Base-by-base conservation (phyloP, 116 monocot species). In the Zostera marina region DNA sequence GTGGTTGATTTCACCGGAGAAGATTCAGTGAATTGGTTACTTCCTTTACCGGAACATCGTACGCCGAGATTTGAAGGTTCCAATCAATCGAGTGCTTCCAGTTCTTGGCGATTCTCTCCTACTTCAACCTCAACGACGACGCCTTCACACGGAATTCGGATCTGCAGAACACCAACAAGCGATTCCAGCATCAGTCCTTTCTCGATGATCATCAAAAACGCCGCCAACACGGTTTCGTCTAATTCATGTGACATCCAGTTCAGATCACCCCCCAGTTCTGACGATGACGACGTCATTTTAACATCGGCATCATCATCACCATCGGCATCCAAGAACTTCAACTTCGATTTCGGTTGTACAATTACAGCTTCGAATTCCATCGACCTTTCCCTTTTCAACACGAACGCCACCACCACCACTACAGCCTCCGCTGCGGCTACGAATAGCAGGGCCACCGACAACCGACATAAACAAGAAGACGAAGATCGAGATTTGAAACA, bases 151-250 rank as follows among this genome's bases (percentile, higher is more conserved):
- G 67, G 66, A 51, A 19, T 56, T 49, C 56, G 40, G 7, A 43
- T 76, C 42, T 74, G 68, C 43, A 75, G 60, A 66, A 89, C 85
- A 54, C 82, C 89, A 5, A 76, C 64, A 25, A 85, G 65, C 10
- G 53, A 54, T 24, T 74, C 77, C 41, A 85, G 78, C 42, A 57
- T 66, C n/a, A 96, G 96, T 68, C 89, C 96, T 8, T 96, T 85
- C 71, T 88, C 94, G 24, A 68, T 77, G 47, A 94, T 94, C 40
- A 16, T 94, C n/a, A 65, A 67, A 66, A 81, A 64, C 45, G 77
- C 73, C n/a, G 65, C 70, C 42, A 73, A 70, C n/a, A 63, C 70
- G 44, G 56, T 42, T 43, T 64, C 60, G 0, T 73, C 85, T 9
- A 41, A 42, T 44, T 56, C 25, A 22, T 71, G 58, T 39, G 54